Evolutionary conservation across 2,329 filamentous ascomycete species (phyloP), one percentile per base, ranked within the genome.

Genomic region (Ophiocordyceps camponoti-saundersi): DNA sequence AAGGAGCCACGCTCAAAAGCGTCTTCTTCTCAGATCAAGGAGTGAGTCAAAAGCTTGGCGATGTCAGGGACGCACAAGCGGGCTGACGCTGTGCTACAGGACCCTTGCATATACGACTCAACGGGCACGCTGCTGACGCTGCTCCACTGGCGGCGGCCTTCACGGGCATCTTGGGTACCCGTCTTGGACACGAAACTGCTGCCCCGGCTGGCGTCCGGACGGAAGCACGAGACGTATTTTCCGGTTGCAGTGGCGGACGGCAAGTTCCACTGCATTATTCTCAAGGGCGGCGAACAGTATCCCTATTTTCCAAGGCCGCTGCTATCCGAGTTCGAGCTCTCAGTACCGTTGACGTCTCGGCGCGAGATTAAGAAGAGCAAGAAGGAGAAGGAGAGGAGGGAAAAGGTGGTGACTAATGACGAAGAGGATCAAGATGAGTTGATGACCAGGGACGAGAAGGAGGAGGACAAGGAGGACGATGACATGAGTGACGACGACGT

Each of bases 211-310:
- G 83, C 85, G 0, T 80, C 79, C 3, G 92, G 92, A 23, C 80
- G 82, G 48, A 95, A 95, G 63, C 76, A 83, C 52, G 92, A 98
- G 65, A 77, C 73, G 0, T 98, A 98, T 68, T 98, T 89, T 76
- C 92, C 92, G 1, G 86, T 98, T 30, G 92, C 92, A 1, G 89
- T 96, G 1, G 87, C 90, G 2, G 80, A 89, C 56, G 75, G 84
- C 57, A 90, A 84, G 58, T 98, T 98, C 64, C 90, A 96, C 71
- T 98, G 93, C 67, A 95, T 98, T 65, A 96, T 98, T 56, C 80
- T 98, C 59, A 98, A 98, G 66, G 92, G 92, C 51, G 85, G 84
- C 34, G 92, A 98, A 59, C 77, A 82, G 58, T 86, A 95, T 58
- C 89, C 90, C 0, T 95, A 92, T 67, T 96, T 90, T 66, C 92